These are phyloP conservation scores for Selaginella moellendorffii DNA, from an alignment of 75 land plant genomes.

Conservation along the genomic window DNA sequence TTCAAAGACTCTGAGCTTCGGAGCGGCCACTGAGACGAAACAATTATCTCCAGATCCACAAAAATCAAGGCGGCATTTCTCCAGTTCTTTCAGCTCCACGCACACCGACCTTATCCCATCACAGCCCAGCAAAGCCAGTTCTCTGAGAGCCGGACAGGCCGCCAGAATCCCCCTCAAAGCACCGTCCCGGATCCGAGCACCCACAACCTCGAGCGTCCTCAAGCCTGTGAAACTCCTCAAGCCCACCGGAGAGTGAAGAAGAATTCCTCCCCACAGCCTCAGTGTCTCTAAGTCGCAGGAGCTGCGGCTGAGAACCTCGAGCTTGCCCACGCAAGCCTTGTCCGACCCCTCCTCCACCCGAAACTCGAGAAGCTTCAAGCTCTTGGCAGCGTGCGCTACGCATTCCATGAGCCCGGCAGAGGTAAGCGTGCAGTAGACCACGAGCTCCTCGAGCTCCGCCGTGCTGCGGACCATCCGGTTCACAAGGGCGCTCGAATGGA, in stretches of 20 bases:
- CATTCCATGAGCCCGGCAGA: constrained; percentile 37
- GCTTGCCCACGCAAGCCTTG: constrained; percentile 13
- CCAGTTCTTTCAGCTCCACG: constrained; percentile 38
- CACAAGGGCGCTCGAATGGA: constrained; percentile 15
- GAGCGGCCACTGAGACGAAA: constrained; percentile 28
- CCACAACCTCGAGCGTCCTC: constrained; percentile 43
- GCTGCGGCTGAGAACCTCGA: no score
- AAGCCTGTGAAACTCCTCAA: constrained; percentile 42
- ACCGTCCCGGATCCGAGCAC: constrained; percentile 33
- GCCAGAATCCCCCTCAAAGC: constrained; percentile 28
- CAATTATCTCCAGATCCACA: constrained; percentile 36
- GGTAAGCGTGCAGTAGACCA: constrained; percentile 57
- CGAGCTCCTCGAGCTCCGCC: constrained; percentile 37
- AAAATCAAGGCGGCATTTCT: constrained; percentile 63
- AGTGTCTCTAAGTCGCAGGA: constrained; percentile 33
- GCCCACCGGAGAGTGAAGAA: constrained; percentile 28
- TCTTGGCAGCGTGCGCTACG: constrained; percentile 17
- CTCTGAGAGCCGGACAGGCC: constrained; percentile 48
- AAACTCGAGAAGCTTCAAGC: constrained; percentile 54
- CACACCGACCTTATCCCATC: constrained; percentile 34
- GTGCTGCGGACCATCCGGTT: constrained; percentile 30
- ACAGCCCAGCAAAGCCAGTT: constrained; percentile 48
- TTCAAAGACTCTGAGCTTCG: constrained; percentile 42
- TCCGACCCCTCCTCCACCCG: constrained; percentile 46
- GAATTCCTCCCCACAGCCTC: constrained; percentile 53